Conservation (phyloP, 768 basidiomycete species). For the Boletus tomentosulus region DNA sequence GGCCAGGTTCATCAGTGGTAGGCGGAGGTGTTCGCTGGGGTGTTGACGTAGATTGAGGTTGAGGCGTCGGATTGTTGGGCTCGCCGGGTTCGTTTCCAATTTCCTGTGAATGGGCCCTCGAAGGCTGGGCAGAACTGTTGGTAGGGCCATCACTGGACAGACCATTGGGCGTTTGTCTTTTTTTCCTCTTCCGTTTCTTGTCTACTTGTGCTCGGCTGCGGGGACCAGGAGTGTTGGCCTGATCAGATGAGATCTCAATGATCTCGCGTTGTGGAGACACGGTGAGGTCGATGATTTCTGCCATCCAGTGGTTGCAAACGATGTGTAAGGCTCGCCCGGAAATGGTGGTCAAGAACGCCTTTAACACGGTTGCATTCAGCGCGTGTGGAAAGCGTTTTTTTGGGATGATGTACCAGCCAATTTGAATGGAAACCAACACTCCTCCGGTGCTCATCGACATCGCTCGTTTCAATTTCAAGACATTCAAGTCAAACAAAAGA, state of each 20-base stretch:
- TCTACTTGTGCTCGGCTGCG: slow-evolving; percentile 10
- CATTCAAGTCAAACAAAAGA: no score
- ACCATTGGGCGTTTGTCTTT: slow-evolving; percentile 21
- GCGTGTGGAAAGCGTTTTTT: no score
- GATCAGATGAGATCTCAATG: slow-evolving; percentile 31
- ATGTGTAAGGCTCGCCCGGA: neutral
- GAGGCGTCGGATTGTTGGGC: slow-evolving; percentile 12
- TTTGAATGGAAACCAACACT: no score
- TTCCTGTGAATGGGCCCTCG: slow-evolving; percentile 19
- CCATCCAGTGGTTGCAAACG: slow-evolving; percentile 11
- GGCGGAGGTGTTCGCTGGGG: slow-evolving; percentile 19
- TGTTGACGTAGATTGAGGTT: slow-evolving; percentile 40
- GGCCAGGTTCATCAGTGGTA: slow-evolving; percentile 10
- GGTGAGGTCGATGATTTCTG: slow-evolving; percentile 34
- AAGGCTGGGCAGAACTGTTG: slow-evolving; percentile 15
- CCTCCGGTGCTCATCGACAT: no score
- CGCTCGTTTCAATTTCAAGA: no score
- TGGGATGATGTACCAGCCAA: no score
- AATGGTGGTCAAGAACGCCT: neutral
- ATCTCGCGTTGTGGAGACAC: slow-evolving; percentile 25
- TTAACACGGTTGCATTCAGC: no score
- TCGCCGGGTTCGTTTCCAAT: slow-evolving; percentile 2
- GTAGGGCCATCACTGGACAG: slow-evolving; percentile 7
- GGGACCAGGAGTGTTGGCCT: slow-evolving; percentile 3
- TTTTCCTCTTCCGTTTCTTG: slow-evolving; percentile 27